Base-by-base conservation (phyloP, 2,329 filamentous ascomycete genomes). In the Ilyonectria robusta region DNA sequence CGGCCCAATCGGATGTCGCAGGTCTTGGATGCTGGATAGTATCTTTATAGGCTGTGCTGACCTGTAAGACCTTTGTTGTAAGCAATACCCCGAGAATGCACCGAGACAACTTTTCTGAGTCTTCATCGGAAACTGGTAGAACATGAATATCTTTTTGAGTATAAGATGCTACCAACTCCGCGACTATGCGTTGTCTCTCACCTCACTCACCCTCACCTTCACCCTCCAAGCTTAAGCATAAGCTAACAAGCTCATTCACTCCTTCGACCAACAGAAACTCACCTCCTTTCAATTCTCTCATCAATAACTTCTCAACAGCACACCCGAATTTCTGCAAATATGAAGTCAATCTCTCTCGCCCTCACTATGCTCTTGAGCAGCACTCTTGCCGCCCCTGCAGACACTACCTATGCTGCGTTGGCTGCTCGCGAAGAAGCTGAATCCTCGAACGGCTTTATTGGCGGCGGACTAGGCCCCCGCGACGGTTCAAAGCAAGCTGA, bases 311-410 rank as follows among this genome's bases (percentile, higher is more conserved):
- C 60, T 35, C 35, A 48, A 59, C 19, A 47, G 42, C 48, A 37
- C 26, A 40, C 23, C 56, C 44, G 50, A 48, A 35, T 47, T 33
- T 54, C 51, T 21, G 17, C 13, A 51, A 71, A 66, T 23, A 71
- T 71, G 69, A 71, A 71, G 62, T 47, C 67, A 8, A n/a, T 60
- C 35, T 50, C 59, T 13, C 15, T 66, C 47, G 57, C 48, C 47
- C 59, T 70, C 44, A 66, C 66, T 19, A 21, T 69, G 4, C 57
- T 53, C 9, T 48, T 53, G 17, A 62, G 53, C 54, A 70, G 48
- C 31, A 57, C 61, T 21, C 26, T 69, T 31, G 63, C 63, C 31
- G 62, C 63, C 21, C 59, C 64, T 4, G 29, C 61, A 33, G 58
- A 62, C 6, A 53, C 59, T 4, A 62, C 62, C 54, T 58, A 68